These are phyloP conservation scores for Cardamine chenopodiifolia DNA, from an alignment of 345 rosid species.

Conservation along the genomic window DNA sequence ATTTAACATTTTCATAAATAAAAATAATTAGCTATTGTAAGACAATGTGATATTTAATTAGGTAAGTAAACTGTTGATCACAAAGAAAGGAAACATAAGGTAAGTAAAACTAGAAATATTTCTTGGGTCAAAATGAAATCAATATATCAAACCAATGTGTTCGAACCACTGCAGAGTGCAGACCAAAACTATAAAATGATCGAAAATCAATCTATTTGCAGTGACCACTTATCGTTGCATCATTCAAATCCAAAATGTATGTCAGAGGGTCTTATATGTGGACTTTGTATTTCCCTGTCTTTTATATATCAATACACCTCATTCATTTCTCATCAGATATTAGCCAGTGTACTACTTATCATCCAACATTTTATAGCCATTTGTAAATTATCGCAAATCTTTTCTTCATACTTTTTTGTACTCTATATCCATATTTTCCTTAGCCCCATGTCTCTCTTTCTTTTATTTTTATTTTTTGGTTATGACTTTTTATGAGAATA, in stretches of 20 bases:
- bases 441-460: too few relatives aligned
- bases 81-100: not conserved
- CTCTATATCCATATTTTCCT: too few relatives aligned
- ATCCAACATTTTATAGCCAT: not conserved
- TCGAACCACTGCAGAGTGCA: not conserved
- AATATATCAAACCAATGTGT: not conserved
- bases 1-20: not conserved
- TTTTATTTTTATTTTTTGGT: too few relatives aligned
- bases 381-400: too few relatives aligned
- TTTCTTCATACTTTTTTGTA: too few relatives aligned
- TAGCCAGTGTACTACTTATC: not conserved
- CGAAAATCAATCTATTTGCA: not conserved
- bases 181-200: not conserved
- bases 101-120: not conserved
- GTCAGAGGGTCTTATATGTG: not conserved
- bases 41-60: not conserved
- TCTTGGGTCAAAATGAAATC: not conserved
- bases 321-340: not conserved
- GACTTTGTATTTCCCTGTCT: not conserved
- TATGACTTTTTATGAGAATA: too few relatives aligned
- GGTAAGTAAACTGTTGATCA: not conserved
- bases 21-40: not conserved
- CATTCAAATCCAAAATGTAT: not conserved
- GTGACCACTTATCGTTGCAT: not conserved
- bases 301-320: not conserved